These are phyloP conservation scores for Willaertia magna DNA, from an alignment of 208 protist species.

Conservation along the genomic window DNA sequence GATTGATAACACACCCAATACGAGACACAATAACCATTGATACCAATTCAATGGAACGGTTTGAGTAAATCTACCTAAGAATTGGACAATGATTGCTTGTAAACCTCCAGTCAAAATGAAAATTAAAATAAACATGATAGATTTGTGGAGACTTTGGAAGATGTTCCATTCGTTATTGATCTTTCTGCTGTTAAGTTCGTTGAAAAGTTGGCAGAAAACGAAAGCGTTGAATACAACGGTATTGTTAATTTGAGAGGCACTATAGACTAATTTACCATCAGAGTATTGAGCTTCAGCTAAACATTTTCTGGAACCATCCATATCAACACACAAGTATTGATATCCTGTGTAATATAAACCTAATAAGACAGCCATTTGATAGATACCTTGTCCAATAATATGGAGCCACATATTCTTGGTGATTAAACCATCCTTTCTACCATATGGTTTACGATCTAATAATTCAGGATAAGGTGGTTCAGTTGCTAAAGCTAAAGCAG, in stretches of 20 bases:
- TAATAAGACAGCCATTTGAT: slow-evolving; percentile 23
- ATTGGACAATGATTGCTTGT: slow-evolving; percentile 18
- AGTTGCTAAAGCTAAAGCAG: slow-evolving; percentile 69
- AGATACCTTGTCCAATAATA: slow-evolving; percentile 5
- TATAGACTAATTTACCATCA: not conserved
- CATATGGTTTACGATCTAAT: slow-evolving; percentile 39
- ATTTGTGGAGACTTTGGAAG: not conserved
- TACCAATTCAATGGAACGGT: slow-evolving; percentile 7
- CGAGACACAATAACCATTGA: slow-evolving; percentile 18
- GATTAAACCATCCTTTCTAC: slow-evolving; percentile 18
- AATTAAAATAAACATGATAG: slow-evolving; percentile 9
- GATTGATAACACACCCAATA: slow-evolving; percentile 6
- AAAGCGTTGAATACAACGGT: slow-evolving; percentile 87
- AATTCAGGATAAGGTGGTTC: slow-evolving; percentile 57
- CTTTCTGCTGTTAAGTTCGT: slow-evolving; percentile 80
- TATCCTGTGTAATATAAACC: not conserved
- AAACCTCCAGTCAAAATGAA: not conserved
- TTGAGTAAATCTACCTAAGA: slow-evolving; percentile 9
- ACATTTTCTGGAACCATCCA: not conserved
- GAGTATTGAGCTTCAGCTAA: not conserved
- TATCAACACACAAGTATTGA: not conserved
- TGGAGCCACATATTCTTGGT: slow-evolving; percentile 8
- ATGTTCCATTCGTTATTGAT: slow-evolving; percentile 22
- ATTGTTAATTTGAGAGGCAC: slow-evolving; percentile 18
- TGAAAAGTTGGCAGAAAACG: slow-evolving; percentile 71